These are phyloP conservation scores for Myotisia sp. DNA, from an alignment of 2,329 filamentous ascomycete species.

Conservation along the genomic window DNA sequence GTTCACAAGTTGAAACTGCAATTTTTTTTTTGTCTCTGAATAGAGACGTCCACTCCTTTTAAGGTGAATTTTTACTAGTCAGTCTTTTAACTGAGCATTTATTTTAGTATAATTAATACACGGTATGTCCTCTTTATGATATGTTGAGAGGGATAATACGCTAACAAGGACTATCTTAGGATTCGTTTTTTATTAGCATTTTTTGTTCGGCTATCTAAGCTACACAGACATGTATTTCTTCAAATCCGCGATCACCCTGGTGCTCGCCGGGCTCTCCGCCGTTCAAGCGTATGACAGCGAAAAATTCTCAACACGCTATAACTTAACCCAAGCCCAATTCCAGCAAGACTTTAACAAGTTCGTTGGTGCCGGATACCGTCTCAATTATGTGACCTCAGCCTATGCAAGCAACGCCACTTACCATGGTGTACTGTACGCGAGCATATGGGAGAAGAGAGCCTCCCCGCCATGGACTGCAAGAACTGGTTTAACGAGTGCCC, in stretches of 20 bases:
- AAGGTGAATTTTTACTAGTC: too few relatives aligned
- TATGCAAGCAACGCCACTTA: constrained; percentile 5
- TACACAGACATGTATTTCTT: constrained; percentile 6
- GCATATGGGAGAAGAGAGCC: constrained; percentile 6
- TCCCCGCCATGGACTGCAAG: constrained; percentile 5
- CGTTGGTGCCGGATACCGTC: constrained; percentile 5
- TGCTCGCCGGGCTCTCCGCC: constrained; percentile 4
- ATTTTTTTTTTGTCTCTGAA: too few relatives aligned
- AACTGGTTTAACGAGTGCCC: constrained; percentile 1
- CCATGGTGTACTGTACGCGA: constrained; percentile 3
- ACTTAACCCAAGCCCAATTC: not conserved
- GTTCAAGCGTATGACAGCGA: constrained; percentile 5
- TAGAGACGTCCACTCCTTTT: too few relatives aligned
- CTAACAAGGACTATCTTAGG: too few relatives aligned
- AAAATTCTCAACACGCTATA: too few relatives aligned
- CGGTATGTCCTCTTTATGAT: too few relatives aligned
- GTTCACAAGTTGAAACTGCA: too few relatives aligned
- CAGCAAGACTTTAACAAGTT: not conserved
- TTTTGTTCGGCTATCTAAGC: too few relatives aligned
- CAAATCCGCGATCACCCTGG: constrained; percentile 6
- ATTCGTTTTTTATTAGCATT: too few relatives aligned
- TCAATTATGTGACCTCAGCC: constrained; percentile 6
- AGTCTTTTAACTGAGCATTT: too few relatives aligned
- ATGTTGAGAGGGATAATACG: too few relatives aligned
- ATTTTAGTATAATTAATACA: too few relatives aligned